Conservation (phyloP, 331 rosid genomes). For the Quercus phellos region DNA sequence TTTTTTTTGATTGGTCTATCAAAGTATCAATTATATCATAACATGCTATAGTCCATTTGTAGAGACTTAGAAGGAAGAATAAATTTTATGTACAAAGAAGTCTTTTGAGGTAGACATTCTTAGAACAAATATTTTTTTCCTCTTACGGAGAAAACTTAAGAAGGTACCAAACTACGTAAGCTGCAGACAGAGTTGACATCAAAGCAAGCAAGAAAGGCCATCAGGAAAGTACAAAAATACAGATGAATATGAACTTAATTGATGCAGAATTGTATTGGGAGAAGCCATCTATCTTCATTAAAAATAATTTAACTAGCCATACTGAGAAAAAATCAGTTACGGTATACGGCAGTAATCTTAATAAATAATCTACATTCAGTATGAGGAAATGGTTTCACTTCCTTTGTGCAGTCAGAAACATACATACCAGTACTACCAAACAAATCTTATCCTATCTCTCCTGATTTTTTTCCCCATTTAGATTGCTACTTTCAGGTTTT, state of each 20-base stretch:
- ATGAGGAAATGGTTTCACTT: not conserved
- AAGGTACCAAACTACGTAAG: not conserved
- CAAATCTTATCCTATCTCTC: not conserved
- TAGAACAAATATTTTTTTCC: not conserved
- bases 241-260: not conserved
- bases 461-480: not conserved
- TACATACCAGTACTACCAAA: not conserved
- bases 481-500: not conserved
- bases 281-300: not conserved
- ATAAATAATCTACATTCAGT: not conserved
- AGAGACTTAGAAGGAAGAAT: not conserved
- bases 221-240: not conserved
- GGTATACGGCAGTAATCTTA: not conserved
- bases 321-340: not conserved
- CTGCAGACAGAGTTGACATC: no score
- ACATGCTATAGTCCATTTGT: constrained; percentile 5
- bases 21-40: not conserved
- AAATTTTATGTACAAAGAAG: not conserved
- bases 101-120: not conserved
- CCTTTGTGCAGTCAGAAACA: not conserved
- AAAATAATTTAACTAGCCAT: not conserved
- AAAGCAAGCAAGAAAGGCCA: not conserved
- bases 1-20: not conserved
- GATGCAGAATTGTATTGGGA: not conserved
- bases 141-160: not conserved